These are phyloP conservation scores for Gomphus sp. DNA, from an alignment of 1,284 basidiomycete species.

Conservation along the genomic window DNA sequence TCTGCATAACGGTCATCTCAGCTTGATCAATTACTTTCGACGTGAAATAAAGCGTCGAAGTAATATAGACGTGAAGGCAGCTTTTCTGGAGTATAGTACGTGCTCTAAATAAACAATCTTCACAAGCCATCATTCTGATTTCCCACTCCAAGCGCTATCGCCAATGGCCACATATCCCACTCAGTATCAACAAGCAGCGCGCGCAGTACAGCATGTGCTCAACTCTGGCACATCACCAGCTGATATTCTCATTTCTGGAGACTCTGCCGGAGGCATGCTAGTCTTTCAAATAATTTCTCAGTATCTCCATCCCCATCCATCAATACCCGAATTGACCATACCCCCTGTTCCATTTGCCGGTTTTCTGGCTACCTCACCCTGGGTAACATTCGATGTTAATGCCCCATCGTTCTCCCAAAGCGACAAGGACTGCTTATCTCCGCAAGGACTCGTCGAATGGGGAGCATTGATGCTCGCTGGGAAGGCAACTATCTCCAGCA, in stretches of 20 bases:
- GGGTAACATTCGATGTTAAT: constrained; percentile 19
- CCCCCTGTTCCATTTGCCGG: constrained; percentile 18
- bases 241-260: constrained; percentile 20
- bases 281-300: constrained; percentile 23
- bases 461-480: background rate
- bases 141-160: constrained; percentile 14
- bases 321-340: constrained; percentile 14
- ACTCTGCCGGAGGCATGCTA: constrained; percentile 30
- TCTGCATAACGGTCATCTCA: constrained; percentile 6
- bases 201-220: constrained; percentile 26
- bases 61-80: constrained; percentile 9
- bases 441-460: background rate
- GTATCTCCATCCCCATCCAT: constrained; percentile 22
- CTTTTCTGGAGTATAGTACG: constrained; percentile 13
- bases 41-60: constrained; percentile 7
- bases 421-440: background rate
- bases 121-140: background rate
- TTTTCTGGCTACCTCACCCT: constrained; percentile 25
- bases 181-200: constrained; percentile 25
- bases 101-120: constrained; percentile 11
- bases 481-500: too few species aligned
- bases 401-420: background rate
- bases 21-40: constrained; percentile 9
- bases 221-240: constrained; percentile 13
- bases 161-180: constrained; percentile 25